These are phyloP conservation scores for Fagopyrum esculentum DNA, from an alignment of 148 eudicot species.

Conservation along the genomic window DNA sequence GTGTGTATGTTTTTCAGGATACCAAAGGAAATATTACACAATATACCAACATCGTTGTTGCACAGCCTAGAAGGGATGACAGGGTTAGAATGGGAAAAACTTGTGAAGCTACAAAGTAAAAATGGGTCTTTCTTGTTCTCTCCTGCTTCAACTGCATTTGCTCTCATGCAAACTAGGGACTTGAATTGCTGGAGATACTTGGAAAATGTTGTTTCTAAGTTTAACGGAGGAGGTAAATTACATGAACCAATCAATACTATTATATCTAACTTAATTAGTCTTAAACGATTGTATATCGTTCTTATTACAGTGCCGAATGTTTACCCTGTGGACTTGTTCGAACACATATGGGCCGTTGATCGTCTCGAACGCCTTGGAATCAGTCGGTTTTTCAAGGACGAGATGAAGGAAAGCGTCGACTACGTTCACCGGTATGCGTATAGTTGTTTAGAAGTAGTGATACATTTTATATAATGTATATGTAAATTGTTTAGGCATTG, in stretches of 20 bases:
- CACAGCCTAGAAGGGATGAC: conserved; percentile 83
- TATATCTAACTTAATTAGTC: too few species aligned
- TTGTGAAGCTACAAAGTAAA: conserved; percentile 50
- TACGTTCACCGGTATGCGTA: conserved; percentile 44
- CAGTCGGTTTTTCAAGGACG: conserved; percentile 45
- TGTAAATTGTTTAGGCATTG: conserved; percentile 38
- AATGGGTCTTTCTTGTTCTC: conserved; percentile 94
- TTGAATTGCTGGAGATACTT: conserved; percentile 59
- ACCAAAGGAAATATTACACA: conserved; percentile 72
- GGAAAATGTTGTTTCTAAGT: conserved; percentile 41
- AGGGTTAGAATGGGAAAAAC: conserved; percentile 68
- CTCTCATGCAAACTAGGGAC: conserved; percentile 75
- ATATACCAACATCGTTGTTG: conserved; percentile 72
- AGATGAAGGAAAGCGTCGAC: conserved; percentile 44
- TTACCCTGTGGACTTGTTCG: conserved; percentile 75
- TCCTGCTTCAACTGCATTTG: conserved; percentile 94
- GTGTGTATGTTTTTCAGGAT: conserved; percentile 39
- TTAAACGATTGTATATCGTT: too few species aligned
- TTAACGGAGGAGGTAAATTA: conserved; percentile 79
- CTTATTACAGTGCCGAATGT: conserved; percentile 48
- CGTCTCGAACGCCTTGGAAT: conserved; percentile 66
- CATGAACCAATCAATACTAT: neutral
- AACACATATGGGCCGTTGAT: conserved; percentile 62
- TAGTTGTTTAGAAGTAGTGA: too few species aligned
- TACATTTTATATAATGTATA: neutral